Base-by-base conservation (phyloP, 139 green algal species). In the Chloropicon primus region DNA sequence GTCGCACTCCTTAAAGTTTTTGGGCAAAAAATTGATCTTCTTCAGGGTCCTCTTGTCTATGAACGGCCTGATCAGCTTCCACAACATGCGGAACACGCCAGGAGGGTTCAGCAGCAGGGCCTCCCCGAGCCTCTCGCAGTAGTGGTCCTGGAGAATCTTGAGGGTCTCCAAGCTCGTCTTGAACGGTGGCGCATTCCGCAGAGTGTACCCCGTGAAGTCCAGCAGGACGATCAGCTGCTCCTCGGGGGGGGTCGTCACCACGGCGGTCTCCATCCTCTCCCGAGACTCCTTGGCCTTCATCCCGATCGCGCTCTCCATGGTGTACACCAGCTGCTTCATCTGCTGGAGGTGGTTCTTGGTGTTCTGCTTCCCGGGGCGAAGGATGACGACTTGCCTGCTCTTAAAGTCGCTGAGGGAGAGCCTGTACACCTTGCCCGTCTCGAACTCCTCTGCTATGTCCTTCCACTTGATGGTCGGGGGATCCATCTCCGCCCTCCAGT, bases 241-340 rank as follows among this genome's bases (percentile, higher is more conserved):
- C 10, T 62, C 5, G 41, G 41, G 10, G 41, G 41, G 41, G 41
- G 82, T 73, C 83, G 53, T 74, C 82, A 84, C 2, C 54, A 22
- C 24, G 81, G 29, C 26, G 80, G n/a, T 2, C 41, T 74, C 25
- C 25, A 74, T 28, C 17, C n/a, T 22, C 3, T 76, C 25, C 2
- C 24, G 27, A 85, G 84, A 78, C 80, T 54, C 24, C 23, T 80
- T 77, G 78, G 94, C 89, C 21, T 88, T 88, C 21, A 86, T 72
- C 27, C 79, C 75, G 24, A 81, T 85, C 0, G 90, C 90, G 26
- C 83, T 73, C 81, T 96, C 91, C 54, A 96, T 81, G 25, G 79
- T 85, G 85, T 96, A 96, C 25, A 95, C 88, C n/a, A 96, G 85
- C 73, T 85, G 92, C 28, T 85, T 85, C 24, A 95, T 81, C 72